phyloP scores from a whole-genome alignment of 2,329 filamentous ascomycete species.

The Aspergillus sp. region DNA sequence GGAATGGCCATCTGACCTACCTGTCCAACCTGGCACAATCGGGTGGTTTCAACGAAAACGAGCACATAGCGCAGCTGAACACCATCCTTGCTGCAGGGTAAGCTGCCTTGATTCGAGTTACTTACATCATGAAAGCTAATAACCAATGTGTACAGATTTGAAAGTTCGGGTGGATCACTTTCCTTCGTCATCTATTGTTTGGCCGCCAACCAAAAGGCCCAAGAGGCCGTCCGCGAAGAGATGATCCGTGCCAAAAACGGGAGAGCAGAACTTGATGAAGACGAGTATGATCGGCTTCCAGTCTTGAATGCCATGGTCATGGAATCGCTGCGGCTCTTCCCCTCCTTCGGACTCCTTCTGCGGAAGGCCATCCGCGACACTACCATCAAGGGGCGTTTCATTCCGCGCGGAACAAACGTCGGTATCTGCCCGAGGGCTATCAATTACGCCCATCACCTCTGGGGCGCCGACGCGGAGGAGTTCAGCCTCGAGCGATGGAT shows the following conservation, averaged over 20 bases:
- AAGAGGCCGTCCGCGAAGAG: neutral
- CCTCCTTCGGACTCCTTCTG: conserved; percentile 67
- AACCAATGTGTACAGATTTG: no score
- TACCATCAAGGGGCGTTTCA: conserved; percentile 57
- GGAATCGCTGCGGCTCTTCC: conserved; percentile 68
- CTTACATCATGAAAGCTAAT: no score
- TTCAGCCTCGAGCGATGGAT: conserved; percentile 78
- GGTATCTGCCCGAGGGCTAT: conserved; percentile 64
- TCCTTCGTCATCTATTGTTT: conserved; percentile 2
- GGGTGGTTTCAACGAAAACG: neutral
- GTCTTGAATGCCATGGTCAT: conserved; percentile 74
- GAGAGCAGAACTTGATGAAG: neutral
- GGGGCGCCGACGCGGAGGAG: conserved; percentile 68
- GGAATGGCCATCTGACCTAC: no score
- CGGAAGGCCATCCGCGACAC: conserved; percentile 66
- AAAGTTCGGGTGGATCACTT: conserved; percentile 1
- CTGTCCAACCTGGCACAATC: neutral
- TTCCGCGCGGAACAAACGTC: conserved; percentile 68
- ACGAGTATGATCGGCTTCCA: conserved; percentile 60
- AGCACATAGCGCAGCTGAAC: neutral
- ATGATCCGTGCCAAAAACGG: neutral
- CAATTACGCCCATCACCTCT: conserved; percentile 65
- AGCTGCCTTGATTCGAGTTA: neutral
- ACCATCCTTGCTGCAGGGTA: conserved; percentile 1
- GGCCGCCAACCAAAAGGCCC: neutral